Conservation (phyloP, 805 yeast species). For the Cyberlindnera bimundalis region DNA sequence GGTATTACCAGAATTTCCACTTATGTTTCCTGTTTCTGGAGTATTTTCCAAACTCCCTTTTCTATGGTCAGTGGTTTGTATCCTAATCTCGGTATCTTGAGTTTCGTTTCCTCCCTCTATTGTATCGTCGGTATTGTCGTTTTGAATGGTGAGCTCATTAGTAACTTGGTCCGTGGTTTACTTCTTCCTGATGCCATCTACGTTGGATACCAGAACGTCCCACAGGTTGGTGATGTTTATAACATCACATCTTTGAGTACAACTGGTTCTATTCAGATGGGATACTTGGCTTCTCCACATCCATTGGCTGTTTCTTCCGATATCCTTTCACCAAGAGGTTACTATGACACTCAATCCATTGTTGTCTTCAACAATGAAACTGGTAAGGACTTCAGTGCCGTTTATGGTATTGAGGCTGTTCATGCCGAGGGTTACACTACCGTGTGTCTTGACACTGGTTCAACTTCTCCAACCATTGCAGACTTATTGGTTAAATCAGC, state of each 20-base stretch:
- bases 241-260: not conserved
- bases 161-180: not conserved
- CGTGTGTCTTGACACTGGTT: not conserved
- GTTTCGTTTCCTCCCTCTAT: not conserved
- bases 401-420: slow-evolving; percentile 2
- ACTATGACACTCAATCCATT: not conserved
- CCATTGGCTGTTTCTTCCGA: not conserved
- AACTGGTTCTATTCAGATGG: not conserved
- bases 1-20: too few relatives aligned
- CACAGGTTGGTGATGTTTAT: slow-evolving; percentile 3
- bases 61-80: too few relatives aligned
- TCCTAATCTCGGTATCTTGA: too few relatives aligned
- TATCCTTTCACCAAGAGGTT: not conserved
- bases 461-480: not conserved
- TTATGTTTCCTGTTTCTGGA: too few relatives aligned
- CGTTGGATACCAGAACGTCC: not conserved
- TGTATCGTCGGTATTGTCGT: not conserved
- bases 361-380: not conserved
- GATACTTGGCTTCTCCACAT: not conserved
- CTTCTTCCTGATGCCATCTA: not conserved
- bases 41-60: too few relatives aligned
- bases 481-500: not conserved
- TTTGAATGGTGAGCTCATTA: not conserved
- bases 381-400: not conserved
- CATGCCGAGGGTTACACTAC: slow-evolving; percentile 4